Evolutionary conservation across 768 basidiomycete genomes (phyloP), one percentile per base, ranked within the genome.

Genomic region (Amanita molliuscula): DNA sequence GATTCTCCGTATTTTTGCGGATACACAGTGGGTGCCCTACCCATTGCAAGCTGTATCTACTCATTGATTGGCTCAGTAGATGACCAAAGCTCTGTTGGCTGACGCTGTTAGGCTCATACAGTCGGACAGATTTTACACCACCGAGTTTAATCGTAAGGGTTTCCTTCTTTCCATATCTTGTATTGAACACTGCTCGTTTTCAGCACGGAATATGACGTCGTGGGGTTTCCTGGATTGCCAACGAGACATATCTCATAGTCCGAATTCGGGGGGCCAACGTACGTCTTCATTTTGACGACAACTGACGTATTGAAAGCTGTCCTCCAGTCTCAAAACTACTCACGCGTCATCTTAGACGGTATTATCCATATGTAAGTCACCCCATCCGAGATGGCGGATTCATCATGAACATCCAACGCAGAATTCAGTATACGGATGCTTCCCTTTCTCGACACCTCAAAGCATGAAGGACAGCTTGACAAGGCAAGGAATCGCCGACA

Each of bases 371-470:
- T 53, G 68, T 67, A 52, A 13, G 62, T 44, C 8, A 13, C 15
- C 20, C 11, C n/a, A 31, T 11, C 4, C 6, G 26, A 29, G 31
- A 7, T 3, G 3, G 18, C 4, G 2, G 28, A 15, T 2, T 11
- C 35, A 44, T 31, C 31, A 21, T 21, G 31, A 25, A 26, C 23
- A 6, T 46, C 48, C n/a, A 18, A 71, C 70, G 53, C 59, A 56
- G 77, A 71, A 65, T 63, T 78, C 75, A 10, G 62, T 70, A 13
- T 82, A 84, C 57, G 76, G 70, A 1, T 68, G 75, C 54, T 88
- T 83, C 71, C 83, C 86, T 9, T 80, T 86, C 71, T 67, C 80
- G 64, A 76, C 76, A 0, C 84, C 83, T 13, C 52, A 55, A 16
- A 61, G 65, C 46, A 67, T 71, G 68, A 59, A 66, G 49, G 55